phyloP scores from a whole-genome alignment of 1,284 basidiomycete genomes.

The Trichosporon sp. region DNA sequence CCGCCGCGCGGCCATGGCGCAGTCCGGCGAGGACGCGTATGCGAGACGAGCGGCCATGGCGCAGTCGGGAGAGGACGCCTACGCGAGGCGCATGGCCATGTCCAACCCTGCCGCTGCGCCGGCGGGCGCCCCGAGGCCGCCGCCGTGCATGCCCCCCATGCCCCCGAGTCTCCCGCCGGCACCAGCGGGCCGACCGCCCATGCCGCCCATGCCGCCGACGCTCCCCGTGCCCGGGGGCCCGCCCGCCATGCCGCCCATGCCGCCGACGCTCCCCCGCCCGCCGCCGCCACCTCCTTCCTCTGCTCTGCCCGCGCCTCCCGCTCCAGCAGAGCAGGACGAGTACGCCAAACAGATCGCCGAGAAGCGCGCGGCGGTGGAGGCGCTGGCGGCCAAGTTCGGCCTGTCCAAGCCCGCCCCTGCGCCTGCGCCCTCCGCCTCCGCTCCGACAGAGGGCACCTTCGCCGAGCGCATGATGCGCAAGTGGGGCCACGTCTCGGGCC shows the following conservation, averaged over 20 bases:
- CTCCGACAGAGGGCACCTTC: conserved; percentile 26
- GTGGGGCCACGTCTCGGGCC: conserved; percentile 90
- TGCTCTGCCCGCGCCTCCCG: background rate
- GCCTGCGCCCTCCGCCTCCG: no score
- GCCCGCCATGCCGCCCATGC: conserved; percentile 8
- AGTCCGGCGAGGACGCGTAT: conserved; percentile 26
- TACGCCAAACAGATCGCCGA: conserved; percentile 45
- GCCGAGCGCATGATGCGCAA: conserved; percentile 57
- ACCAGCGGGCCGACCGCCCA: background rate
- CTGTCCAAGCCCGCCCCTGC: conserved; percentile 11
- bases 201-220: conserved; percentile 1
- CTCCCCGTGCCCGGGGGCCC: conserved; percentile 14
- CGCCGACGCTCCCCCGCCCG: background rate
- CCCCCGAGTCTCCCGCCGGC: background rate
- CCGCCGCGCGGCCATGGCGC: conserved; percentile 28
- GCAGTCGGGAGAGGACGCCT: conserved; percentile 37
- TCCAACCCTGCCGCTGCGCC: conserved; percentile 21
- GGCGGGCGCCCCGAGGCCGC: conserved; percentile 1
- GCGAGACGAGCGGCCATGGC: conserved; percentile 21
- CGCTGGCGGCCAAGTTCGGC: conserved; percentile 58
- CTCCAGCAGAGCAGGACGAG: background rate
- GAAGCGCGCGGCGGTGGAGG: conserved; percentile 69
- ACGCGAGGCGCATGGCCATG: conserved; percentile 36
- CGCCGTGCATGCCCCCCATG: conserved; percentile 3
- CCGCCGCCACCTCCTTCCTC: background rate